Evolutionary conservation across 495 filamentous ascomycete genomes (phyloP).

Genomic region (Podospora appendiculata): DNA sequence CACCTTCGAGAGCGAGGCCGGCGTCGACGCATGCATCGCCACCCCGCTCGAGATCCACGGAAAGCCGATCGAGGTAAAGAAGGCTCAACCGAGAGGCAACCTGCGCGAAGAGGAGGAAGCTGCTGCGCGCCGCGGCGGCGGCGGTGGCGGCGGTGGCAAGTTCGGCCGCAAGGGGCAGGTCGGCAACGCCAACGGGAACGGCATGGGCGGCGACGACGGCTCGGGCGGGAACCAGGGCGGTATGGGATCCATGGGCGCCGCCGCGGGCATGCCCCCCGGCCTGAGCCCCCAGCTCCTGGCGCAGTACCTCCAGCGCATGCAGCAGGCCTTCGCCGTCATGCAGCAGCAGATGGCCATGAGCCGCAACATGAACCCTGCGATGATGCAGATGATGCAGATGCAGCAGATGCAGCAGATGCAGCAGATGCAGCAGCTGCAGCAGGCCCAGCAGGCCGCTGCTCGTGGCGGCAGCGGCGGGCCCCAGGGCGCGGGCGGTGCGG

Average conservation of each 20-base stretch:
- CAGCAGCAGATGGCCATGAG: slow-evolving; percentile 72
- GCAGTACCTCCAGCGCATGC: slow-evolving; percentile 95
- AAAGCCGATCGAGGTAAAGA: slow-evolving; percentile 97
- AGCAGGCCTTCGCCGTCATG: slow-evolving; percentile 92
- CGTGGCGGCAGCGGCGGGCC: slow-evolving; percentile 24
- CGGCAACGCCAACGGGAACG: slow-evolving; percentile 35
- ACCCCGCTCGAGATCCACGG: slow-evolving; percentile 79
- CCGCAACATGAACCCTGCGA: slow-evolving; percentile 55
- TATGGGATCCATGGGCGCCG: background rate
- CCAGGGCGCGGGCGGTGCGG: background rate
- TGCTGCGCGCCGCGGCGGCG: slow-evolving; percentile 46
- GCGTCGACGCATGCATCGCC: slow-evolving; percentile 83
- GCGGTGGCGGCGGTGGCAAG: slow-evolving; percentile 34
- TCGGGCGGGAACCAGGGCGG: slow-evolving; percentile 24
- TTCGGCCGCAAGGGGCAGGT: slow-evolving; percentile 38
- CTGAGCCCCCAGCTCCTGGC: slow-evolving; percentile 97
- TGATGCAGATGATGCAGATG: slow-evolving; percentile 57
- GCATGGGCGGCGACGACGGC: slow-evolving; percentile 30
- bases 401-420: slow-evolving; percentile 84
- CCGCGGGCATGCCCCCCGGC: slow-evolving; percentile 42
- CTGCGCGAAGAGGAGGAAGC: slow-evolving; percentile 84
- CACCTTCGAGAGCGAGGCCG: slow-evolving; percentile 92
- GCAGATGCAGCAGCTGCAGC: slow-evolving; percentile 34
- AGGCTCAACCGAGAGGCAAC: slow-evolving; percentile 92
- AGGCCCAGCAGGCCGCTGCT: slow-evolving; percentile 9